Evolutionary conservation across 805 yeast genomes (phyloP).

Genomic region (Pichia scutulata): DNA sequence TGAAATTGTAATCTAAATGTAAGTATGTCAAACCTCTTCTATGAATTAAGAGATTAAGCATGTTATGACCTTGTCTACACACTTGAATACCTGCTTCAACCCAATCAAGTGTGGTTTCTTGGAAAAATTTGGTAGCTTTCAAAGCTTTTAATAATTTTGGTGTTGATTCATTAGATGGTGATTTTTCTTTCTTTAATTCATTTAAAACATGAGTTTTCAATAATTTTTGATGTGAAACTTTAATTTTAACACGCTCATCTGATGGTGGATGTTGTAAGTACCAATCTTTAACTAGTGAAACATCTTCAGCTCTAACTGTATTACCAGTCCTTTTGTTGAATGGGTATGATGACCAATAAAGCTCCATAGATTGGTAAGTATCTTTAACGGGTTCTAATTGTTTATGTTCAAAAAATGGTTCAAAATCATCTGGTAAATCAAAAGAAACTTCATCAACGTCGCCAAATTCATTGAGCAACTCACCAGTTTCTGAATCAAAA

Average conservation of each 20-base stretch:
- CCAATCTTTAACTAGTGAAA: slow-evolving; percentile 77
- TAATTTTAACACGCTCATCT: slow-evolving; percentile 63
- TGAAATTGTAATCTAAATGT: slow-evolving; percentile 93
- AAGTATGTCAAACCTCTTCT: slow-evolving; percentile 84
- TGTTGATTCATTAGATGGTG: slow-evolving; percentile 38
- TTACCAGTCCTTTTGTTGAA: slow-evolving; percentile 68
- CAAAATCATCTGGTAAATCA: slow-evolving; percentile 28
- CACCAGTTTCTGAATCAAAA: slow-evolving; percentile 23
- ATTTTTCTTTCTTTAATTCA: slow-evolving; percentile 46
- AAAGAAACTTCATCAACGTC: slow-evolving; percentile 27
- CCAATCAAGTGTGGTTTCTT: slow-evolving; percentile 92
- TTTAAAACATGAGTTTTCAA: slow-evolving; percentile 68
- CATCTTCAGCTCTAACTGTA: slow-evolving; percentile 82
- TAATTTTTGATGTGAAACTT: slow-evolving; percentile 85
- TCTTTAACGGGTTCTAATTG: slow-evolving; percentile 37
- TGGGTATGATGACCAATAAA: slow-evolving; percentile 83
- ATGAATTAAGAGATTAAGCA: slow-evolving; percentile 85
- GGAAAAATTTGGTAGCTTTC: slow-evolving; percentile 78
- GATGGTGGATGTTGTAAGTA: slow-evolving; percentile 57
- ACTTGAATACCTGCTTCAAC: slow-evolving; percentile 96
- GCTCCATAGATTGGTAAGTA: slow-evolving; percentile 48
- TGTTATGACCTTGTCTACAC: slow-evolving; percentile 87
- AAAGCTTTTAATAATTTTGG: slow-evolving; percentile 56
- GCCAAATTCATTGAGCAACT: slow-evolving; percentile 27
- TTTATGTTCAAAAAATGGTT: slow-evolving; percentile 45